A percentile compares a stretch with the other conserved stretches of the same genome.
These are phyloP conservation scores for Pholiota conissans DNA, from an alignment of 768 basidiomycete genomes.

Conservation along the genomic window DNA sequence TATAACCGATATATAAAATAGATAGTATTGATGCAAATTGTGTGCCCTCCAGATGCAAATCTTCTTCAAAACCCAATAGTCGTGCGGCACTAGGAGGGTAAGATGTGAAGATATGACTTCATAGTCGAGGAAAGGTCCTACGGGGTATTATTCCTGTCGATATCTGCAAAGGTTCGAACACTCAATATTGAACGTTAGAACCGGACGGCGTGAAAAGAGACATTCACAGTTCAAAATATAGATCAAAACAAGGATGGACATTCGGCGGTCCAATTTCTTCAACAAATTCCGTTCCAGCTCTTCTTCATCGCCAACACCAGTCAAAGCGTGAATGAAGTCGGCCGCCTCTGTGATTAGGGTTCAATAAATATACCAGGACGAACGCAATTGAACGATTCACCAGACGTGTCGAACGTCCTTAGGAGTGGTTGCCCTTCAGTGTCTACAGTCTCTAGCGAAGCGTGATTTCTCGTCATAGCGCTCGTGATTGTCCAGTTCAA, in stretches of 20 bases:
- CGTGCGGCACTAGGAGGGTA: constrained; percentile 57
- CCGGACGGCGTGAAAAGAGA: constrained; percentile 2
- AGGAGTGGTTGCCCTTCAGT: constrained; percentile 10
- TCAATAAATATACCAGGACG: not conserved
- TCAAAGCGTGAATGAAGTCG: not conserved
- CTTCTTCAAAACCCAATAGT: constrained; percentile 68
- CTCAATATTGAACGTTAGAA: no score
- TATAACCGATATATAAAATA: constrained; percentile 72
- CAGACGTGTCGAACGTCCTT: not conserved
- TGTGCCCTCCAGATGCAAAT: constrained; percentile 55
- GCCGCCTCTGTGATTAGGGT: not conserved
- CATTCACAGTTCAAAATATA: constrained; percentile 53
- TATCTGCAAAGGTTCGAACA: constrained; percentile 42
- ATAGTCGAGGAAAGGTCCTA: constrained; percentile 22
- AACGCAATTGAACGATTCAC: not conserved
- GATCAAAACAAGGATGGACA: constrained; percentile 55
- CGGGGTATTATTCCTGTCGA: constrained; percentile 79
- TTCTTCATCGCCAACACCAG: constrained; percentile 27
- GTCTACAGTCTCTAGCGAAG: not conserved
- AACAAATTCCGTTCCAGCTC: constrained; percentile 50
- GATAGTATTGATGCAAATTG: constrained; percentile 71
- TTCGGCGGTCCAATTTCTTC: constrained; percentile 56
- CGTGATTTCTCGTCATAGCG: not conserved
- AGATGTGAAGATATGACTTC: not conserved
- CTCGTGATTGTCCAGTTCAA: not conserved